Base-by-base conservation (phyloP, 2,329 filamentous ascomycete genomes). In the Ceratocystiopsis brevicomis region DNA sequence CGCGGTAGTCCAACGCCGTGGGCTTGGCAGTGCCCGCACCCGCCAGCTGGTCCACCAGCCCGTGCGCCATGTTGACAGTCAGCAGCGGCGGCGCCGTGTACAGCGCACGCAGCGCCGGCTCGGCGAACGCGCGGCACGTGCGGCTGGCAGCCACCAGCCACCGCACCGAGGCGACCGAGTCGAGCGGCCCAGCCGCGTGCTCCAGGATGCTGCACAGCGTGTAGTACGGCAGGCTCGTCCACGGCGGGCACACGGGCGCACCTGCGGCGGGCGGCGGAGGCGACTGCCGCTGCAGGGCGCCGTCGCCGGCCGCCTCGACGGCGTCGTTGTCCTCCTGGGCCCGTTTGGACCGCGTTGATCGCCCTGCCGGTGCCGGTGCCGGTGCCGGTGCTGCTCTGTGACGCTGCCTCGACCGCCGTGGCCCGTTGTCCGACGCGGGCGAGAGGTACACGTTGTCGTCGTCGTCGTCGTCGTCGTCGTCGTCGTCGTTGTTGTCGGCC, bases 31-130 rank as follows among this genome's bases (percentile, higher is more conserved):
- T 59, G n/a, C 69, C 66, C 25, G 25, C 25, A 2, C 25, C 5
- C 25, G 25, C 10, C 10, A 90, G 65, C 34, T 78, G 60, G 21
- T 64, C 53, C 34, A 61, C 57, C 3, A 73, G 59, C n/a, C 59
- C 58, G 49, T 61, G 62, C 37, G 62, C 60, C 56, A 64, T 68
- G 44, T 57, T 53, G 44, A 60, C 52, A 34, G 54, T 60, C 46
- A 70, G 66, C 38, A 90, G 62, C 1, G 76, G 76, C 10, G 82
- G 82, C 6, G 66, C 73, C 39, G 69, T 66, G 56, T 90, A 90
- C 6, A 92, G 64, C 1, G 73, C 78, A 6, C 76, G 76, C 41
- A 90, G 59, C 2, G 81, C 81, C 6, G 84, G 79, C 52, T 86
- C 82, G 0, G 71, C 62, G 45, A 87, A 84, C 3, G 66, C 57